Evolutionary conservation across 1,284 basidiomycete genomes (phyloP).

Genomic region (Trichosporon ovoides): DNA sequence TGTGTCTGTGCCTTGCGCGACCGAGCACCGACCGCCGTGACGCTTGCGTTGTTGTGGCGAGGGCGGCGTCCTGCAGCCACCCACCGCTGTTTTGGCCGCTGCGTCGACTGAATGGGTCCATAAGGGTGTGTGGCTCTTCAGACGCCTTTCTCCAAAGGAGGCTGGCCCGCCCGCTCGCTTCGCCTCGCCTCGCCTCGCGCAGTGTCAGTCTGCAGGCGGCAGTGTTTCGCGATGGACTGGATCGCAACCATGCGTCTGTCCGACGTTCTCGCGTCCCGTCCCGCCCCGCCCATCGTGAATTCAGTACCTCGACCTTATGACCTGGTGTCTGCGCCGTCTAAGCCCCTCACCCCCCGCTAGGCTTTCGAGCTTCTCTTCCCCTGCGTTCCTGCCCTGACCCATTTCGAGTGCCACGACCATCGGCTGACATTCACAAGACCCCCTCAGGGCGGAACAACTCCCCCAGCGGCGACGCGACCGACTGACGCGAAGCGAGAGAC

Average conservation of each 20-base stretch:
- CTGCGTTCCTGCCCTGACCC: no score
- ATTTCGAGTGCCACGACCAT: background rate
- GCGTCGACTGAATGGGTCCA: background rate
- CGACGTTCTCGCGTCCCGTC: background rate
- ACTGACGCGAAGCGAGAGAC: background rate
- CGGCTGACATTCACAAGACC: background rate
- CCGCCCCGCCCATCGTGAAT: background rate
- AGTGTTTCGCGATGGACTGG: background rate
- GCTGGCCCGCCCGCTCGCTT: background rate
- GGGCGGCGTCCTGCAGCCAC: no score
- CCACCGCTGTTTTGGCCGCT: no score
- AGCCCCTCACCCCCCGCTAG: background rate
- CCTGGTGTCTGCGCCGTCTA: background rate
- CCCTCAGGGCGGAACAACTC: background rate
- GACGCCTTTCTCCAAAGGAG: background rate
- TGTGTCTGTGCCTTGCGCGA: no score
- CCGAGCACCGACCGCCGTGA: no score
- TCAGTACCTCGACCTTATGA: conserved; percentile 1
- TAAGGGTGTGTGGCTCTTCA: background rate
- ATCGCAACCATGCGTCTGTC: background rate
- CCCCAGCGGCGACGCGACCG: background rate
- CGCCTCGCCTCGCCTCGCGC: no score
- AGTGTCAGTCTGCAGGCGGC: background rate
- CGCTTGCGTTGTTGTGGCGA: no score
- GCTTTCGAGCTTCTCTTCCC: background rate